Percentiles rank a stretch among this genome's conserved stretches.
Conservation (phyloP, 1,284 basidiomycete species). For the Tilletia setariae region DNA sequence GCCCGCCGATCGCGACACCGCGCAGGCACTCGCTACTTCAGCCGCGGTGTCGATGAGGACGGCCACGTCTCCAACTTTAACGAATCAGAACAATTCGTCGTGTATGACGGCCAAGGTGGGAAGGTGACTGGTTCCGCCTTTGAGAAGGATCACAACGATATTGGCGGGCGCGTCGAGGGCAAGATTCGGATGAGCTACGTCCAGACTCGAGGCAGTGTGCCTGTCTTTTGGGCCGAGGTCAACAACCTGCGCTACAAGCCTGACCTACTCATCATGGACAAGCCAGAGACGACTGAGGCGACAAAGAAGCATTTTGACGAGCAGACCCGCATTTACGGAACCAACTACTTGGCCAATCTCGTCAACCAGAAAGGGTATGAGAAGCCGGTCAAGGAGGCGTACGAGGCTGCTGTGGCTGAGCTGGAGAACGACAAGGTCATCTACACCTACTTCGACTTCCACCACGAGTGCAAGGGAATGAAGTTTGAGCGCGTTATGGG, state of each 20-base stretch:
- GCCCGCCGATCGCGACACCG: conserved; percentile 88
- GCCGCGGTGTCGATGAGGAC: conserved; percentile 78
- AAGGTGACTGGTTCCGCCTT: not conserved
- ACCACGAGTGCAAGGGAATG: conserved; percentile 91
- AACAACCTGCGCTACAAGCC: conserved; percentile 96
- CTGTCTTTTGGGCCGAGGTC: conserved; percentile 94
- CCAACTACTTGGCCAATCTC: conserved; percentile 80
- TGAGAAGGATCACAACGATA: not conserved
- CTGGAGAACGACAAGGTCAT: conserved; percentile 67
- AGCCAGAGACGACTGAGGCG: conserved; percentile 71
- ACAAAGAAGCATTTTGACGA: conserved; percentile 73
- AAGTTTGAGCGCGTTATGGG: conserved; percentile 87
- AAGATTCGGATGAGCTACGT: conserved; percentile 68
- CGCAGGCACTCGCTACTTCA: conserved; percentile 94
- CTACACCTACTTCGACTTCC: conserved; percentile 98
- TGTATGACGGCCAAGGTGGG: conserved; percentile 34
- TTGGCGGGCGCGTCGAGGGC: conserved; percentile 56
- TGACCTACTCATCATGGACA: conserved; percentile 92
- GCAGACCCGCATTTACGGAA: conserved; percentile 74
- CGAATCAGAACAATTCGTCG: conserved; percentile 63
- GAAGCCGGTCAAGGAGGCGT: conserved; percentile 91
- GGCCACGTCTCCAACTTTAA: conserved; percentile 60
- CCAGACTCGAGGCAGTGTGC: conserved; percentile 89
- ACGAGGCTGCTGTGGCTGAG: conserved; percentile 70
- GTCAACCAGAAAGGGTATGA: conserved; percentile 95